Base-by-base conservation (phyloP, 2,329 filamentous ascomycete species). In the Penicillium concentricum region DNA sequence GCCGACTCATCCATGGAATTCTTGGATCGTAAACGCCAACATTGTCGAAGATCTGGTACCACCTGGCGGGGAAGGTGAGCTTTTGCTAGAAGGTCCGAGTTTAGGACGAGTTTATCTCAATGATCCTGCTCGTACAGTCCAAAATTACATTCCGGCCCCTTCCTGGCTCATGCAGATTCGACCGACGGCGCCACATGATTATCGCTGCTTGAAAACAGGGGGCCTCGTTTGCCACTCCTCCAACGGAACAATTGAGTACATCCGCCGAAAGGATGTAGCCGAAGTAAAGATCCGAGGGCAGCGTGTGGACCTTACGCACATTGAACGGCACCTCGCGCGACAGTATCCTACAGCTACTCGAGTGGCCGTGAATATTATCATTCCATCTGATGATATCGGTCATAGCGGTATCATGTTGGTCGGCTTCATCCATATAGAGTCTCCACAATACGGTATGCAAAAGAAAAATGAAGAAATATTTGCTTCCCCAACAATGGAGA, bases 251-350 rank as follows among this genome's bases (percentile, higher is more conserved):
- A 59, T 72, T 13, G 52, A 64, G 15, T 72, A 68, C 51, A 47
- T 70, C 6, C 72, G 70, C 2, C 63, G 72, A 20, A 73, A 69
- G 46, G 72, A 74, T 44, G 15, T 26, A 43, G 55, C 58, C 3
- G 70, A 75, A 51, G 61, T 74, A 47, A 74, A 75, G 57, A 57
- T 74, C 8, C 64, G 65, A 26, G 73, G 73, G 2, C 72, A 73
- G 46, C 66, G 71, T 1, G 59, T 75, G n/a, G 71, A 74, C 48
- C 57, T 72, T 2, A 68, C 62, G 4, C 71, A 73, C 51, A 61
- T 75, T 15, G 70, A 73, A 57, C 60, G 22, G 18, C 22, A 42
- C 8, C 22, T 26, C 4, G 39, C 39, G 3, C 15, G 15, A n/a
- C 22, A 42, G 18, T 42, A 42, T 26, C 39, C 39, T 8, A 26